Evolutionary conservation across 2,329 filamentous ascomycete genomes (phyloP).

Genomic region (Nannizziopsis barbatae): DNA sequence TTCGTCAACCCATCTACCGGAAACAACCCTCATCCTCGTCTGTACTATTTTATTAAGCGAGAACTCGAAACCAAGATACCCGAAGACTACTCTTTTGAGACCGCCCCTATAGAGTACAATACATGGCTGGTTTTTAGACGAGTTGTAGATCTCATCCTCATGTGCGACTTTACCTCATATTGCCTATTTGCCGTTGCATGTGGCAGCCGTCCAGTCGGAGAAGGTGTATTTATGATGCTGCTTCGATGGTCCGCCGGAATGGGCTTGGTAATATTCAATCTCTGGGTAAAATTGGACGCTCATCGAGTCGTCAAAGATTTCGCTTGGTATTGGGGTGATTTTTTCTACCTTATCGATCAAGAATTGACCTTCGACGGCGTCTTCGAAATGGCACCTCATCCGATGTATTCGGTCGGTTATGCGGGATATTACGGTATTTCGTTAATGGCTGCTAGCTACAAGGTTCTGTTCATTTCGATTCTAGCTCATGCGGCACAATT

Average conservation of each 20-base stretch:
- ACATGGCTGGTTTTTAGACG: slow-evolving; percentile 95
- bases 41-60: slow-evolving; percentile 73
- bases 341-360: slow-evolving; percentile 97
- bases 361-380: slow-evolving; percentile 96
- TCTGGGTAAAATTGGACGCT: slow-evolving; percentile 97
- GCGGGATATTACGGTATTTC: slow-evolving; percentile 97
- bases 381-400: slow-evolving; percentile 96
- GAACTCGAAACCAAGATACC: slow-evolving; percentile 94
- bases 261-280: slow-evolving; percentile 76
- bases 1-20: slow-evolving; percentile 77
- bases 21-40: slow-evolving; percentile 66
- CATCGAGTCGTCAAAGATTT: slow-evolving; percentile 98
- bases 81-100: slow-evolving; percentile 83
- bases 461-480: slow-evolving; percentile 93
- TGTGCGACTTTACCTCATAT: slow-evolving; percentile 98
- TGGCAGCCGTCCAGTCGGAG: slow-evolving; percentile 60
- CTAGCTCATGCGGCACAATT: slow-evolving; percentile 90
- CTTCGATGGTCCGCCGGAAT: slow-evolving; percentile 71
- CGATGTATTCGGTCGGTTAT: slow-evolving; percentile 98
- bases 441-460: slow-evolving; percentile 95
- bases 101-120: slow-evolving; percentile 94
- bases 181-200: slow-evolving; percentile 90
- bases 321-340: slow-evolving; percentile 99
- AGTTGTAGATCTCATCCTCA: slow-evolving; percentile 89
- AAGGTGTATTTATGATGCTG: slow-evolving; percentile 56